Evolutionary conservation across 768 basidiomycete genomes (phyloP).

Genomic region (Amylocystis lapponica): DNA sequence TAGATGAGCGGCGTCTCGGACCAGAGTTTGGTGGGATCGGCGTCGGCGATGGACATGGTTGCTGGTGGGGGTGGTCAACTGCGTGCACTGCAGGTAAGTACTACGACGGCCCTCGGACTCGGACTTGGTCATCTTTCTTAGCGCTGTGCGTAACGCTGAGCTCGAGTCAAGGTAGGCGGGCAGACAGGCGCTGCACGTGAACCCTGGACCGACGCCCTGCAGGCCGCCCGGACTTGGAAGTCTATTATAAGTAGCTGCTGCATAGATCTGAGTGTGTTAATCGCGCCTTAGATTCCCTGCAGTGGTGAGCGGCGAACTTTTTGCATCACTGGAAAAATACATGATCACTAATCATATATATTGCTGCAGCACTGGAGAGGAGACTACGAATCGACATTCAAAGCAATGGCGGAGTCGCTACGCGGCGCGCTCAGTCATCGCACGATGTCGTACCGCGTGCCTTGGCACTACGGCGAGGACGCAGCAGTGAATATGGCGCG

Average conservation of each 20-base stretch:
- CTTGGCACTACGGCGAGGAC: constrained; percentile 73
- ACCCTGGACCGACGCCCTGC: too few species aligned
- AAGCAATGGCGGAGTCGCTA: constrained; percentile 73
- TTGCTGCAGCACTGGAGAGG: constrained; percentile 65
- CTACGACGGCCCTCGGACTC: too few species aligned
- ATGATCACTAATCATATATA: too few species aligned
- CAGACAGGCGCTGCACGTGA: constrained; percentile 45
- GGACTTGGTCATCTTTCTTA: too few species aligned
- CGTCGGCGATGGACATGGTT: background rate
- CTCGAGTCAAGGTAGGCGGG: constrained; percentile 62
- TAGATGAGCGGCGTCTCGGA: constrained; percentile 59
- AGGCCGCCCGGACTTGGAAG: too few species aligned
- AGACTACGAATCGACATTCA: constrained; percentile 72
- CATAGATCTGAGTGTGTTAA: too few species aligned
- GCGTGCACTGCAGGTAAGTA: too few species aligned
- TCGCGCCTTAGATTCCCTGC: background rate
- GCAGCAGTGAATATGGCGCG: constrained; percentile 57
- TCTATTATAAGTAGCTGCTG: too few species aligned
- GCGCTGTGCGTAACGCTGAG: too few species aligned
- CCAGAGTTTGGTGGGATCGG: constrained; percentile 36
- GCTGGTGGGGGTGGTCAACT: constrained; percentile 54
- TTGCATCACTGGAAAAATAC: too few species aligned
- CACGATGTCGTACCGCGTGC: constrained; percentile 68
- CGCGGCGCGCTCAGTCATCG: constrained; percentile 69
- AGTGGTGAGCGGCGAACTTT: background rate